Evolutionary conservation across 257 asterid species (phyloP).

Genomic region (Misopates orontium): DNA sequence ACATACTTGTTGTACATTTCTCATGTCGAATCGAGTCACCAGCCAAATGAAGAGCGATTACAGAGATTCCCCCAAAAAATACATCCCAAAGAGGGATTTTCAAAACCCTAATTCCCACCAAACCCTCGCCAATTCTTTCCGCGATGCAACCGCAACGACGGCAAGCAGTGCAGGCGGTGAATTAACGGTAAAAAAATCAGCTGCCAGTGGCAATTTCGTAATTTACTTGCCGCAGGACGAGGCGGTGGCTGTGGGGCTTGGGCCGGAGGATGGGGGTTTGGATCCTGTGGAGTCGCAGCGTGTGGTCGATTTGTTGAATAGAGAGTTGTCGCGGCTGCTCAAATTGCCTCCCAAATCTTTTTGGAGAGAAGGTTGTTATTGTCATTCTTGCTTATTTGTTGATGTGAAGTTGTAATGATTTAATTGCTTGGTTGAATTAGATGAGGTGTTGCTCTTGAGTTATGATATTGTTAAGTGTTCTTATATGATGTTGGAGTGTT

Average conservation of each 20-base stretch:
- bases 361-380: slow-evolving; percentile 77
- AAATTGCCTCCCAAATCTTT: slow-evolving; percentile 74
- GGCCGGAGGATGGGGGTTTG: slow-evolving; percentile 80
- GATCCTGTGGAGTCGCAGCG: slow-evolving; percentile 89
- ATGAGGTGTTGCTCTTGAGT: too few relatives aligned
- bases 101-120: slow-evolving; percentile 45
- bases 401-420: not conserved
- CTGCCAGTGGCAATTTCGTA: slow-evolving; percentile 56
- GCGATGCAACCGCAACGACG: slow-evolving; percentile 27
- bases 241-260: slow-evolving; percentile 88
- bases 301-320: slow-evolving; percentile 84
- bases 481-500: not conserved
- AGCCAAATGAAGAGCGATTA: slow-evolving; percentile 38
- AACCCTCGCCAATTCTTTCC: slow-evolving; percentile 60
- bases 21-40: slow-evolving; percentile 67
- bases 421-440: not conserved
- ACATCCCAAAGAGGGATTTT: slow-evolving; percentile 48
- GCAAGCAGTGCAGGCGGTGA: slow-evolving; percentile 52
- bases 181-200: slow-evolving; percentile 35
- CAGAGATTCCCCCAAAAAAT: slow-evolving; percentile 43
- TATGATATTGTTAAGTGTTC: not conserved
- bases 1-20: too few relatives aligned
- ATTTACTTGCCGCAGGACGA: slow-evolving; percentile 96
- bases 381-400: not conserved
- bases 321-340: slow-evolving; percentile 74